Evolutionary conservation across 371 early-diverging fungal genomes (phyloP).

Genomic region (Mucor lusitanicus): DNA sequence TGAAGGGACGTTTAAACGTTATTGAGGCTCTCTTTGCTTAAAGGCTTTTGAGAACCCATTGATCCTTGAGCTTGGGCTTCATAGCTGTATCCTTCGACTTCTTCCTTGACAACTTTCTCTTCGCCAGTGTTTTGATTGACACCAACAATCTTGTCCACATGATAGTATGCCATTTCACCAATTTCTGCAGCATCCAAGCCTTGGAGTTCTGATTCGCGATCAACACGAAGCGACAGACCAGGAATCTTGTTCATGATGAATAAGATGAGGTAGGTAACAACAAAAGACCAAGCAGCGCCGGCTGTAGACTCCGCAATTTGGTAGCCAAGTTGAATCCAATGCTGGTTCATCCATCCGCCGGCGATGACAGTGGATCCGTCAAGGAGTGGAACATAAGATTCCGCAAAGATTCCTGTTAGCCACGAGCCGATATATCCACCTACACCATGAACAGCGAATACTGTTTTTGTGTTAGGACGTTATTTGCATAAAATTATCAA

Average conservation of each 20-base stretch:
- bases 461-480: no score
- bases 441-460: slow-evolving; percentile 87
- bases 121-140: slow-evolving; percentile 41
- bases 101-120: slow-evolving; percentile 40
- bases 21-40: slow-evolving; percentile 19
- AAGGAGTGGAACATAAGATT: slow-evolving; percentile 66
- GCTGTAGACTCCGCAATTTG: slow-evolving; percentile 81
- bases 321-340: slow-evolving; percentile 79
- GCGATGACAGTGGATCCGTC: slow-evolving; percentile 67
- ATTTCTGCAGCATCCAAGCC: slow-evolving; percentile 82
- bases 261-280: slow-evolving; percentile 72
- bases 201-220: slow-evolving; percentile 66
- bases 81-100: slow-evolving; percentile 29
- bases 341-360: slow-evolving; percentile 86
- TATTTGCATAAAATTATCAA: no score
- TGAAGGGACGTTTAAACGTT: slow-evolving; percentile 12
- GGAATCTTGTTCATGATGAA: slow-evolving; percentile 81
- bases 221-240: slow-evolving; percentile 74
- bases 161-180: slow-evolving; percentile 74
- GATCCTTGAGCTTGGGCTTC: slow-evolving; percentile 28
- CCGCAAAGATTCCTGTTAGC: slow-evolving; percentile 91
- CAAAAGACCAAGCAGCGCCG: slow-evolving; percentile 81
- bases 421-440: slow-evolving; percentile 86
- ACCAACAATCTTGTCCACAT: slow-evolving; percentile 48
- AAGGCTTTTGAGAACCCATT: slow-evolving; percentile 22